Percentiles rank a stretch among this genome's conserved stretches.
Evolutionary conservation across 176 grass and related monocot genomes (phyloP).

Genomic region (Cenchrus purpureus): DNA sequence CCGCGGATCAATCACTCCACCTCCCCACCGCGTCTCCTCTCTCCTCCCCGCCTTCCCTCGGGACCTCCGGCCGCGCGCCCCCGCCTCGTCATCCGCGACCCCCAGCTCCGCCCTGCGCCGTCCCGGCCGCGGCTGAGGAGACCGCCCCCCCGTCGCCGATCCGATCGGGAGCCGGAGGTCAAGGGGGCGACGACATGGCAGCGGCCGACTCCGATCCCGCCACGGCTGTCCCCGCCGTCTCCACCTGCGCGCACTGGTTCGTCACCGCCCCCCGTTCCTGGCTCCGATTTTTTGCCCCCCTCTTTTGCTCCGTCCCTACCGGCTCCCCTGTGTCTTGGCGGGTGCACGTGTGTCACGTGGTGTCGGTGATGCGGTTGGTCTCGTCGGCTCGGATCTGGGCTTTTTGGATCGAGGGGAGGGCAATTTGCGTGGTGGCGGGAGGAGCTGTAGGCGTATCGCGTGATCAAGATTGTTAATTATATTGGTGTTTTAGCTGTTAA

Average conservation of each 20-base stretch:
- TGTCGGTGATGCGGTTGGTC: constrained; percentile 5
- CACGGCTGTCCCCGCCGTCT: constrained; percentile 14
- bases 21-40: constrained; percentile 1
- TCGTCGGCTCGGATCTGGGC: constrained; percentile 45
- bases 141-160: neutral
- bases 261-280: neutral
- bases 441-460: too few species aligned
- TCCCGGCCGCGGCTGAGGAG: neutral
- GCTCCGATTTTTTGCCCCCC: neutral
- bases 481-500: neutral
- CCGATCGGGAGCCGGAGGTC: constrained; percentile 10
- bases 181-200: constrained; percentile 30
- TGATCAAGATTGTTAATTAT: neutral
- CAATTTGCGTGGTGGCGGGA: neutral
- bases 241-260: constrained; percentile 74
- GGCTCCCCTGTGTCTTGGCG: neutral
- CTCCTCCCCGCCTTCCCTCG: constrained; percentile 4
- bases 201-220: constrained; percentile 36
- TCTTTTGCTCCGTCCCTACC: neutral
- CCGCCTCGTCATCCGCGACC: neutral
- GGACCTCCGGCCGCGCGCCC: constrained; percentile 24
- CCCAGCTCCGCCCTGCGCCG: neutral
- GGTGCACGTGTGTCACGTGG: neutral
- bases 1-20: constrained; percentile 30
- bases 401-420: neutral